Conservation (phyloP, 2,329 filamentous ascomycete genomes). For the Aspergillaceae sp. region DNA sequence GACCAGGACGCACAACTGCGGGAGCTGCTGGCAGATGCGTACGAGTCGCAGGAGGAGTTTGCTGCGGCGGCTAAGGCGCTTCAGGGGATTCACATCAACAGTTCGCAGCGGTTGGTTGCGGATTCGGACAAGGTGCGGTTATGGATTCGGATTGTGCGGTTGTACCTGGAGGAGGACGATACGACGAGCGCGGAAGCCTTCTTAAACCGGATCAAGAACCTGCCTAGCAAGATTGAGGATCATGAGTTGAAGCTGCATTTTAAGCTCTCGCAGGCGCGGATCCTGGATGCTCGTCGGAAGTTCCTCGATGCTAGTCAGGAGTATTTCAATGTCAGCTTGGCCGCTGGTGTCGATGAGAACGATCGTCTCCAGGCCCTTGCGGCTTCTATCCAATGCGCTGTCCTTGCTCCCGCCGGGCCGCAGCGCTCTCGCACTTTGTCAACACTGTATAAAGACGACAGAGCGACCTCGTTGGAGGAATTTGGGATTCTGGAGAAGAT, state of each 20-base stretch:
- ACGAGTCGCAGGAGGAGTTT: slow-evolving; percentile 77
- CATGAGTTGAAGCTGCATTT: slow-evolving; percentile 73
- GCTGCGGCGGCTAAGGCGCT: slow-evolving; percentile 67
- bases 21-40: slow-evolving; percentile 71
- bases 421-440: slow-evolving; percentile 70
- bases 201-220: slow-evolving; percentile 89
- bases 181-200: slow-evolving; percentile 75
- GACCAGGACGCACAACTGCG: slow-evolving; percentile 76
- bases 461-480: slow-evolving; percentile 64
- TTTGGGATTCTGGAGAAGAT: slow-evolving; percentile 93
- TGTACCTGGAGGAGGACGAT: slow-evolving; percentile 91
- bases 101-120: slow-evolving; percentile 72
- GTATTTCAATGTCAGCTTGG: slow-evolving; percentile 81
- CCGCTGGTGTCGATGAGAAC: slow-evolving; percentile 68
- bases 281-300: slow-evolving; percentile 79
- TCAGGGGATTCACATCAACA: slow-evolving; percentile 78
- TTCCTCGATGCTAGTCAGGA: slow-evolving; percentile 82
- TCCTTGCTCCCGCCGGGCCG: slow-evolving; percentile 85
- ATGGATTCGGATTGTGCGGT: slow-evolving; percentile 89
- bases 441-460: slow-evolving; percentile 87
- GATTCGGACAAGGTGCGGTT: slow-evolving; percentile 73
- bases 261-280: slow-evolving; percentile 82
- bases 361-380: slow-evolving; percentile 77
- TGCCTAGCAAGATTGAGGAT: slow-evolving; percentile 69
- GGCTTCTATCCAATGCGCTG: slow-evolving; percentile 83